Conservation (phyloP, 345 rosid genomes). For the Crucihimalaya himalaica region DNA sequence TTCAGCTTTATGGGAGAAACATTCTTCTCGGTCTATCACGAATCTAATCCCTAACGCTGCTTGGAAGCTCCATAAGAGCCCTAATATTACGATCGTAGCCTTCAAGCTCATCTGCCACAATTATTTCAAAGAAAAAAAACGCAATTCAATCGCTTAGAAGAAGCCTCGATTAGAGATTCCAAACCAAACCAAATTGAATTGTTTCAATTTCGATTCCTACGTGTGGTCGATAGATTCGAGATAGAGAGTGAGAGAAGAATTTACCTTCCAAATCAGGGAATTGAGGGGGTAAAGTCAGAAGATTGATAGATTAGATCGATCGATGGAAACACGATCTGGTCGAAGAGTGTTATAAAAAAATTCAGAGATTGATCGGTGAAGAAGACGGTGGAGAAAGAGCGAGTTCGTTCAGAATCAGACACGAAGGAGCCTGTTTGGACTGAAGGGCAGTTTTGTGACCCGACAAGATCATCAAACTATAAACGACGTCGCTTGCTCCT, state of each 20-base stretch:
- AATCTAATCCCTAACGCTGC: constrained; percentile 52
- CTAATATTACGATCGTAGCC: constrained; percentile 35
- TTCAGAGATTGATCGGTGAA: constrained; percentile 32
- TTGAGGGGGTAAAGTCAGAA: background rate
- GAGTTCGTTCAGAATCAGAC: constrained; percentile 34
- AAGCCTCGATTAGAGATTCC: constrained; percentile 7
- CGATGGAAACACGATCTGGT: constrained; percentile 12
- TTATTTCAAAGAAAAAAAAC: background rate
- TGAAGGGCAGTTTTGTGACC: constrained; percentile 35
- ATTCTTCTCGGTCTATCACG: constrained; percentile 65
- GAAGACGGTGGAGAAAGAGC: constrained; percentile 13
- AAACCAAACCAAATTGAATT: constrained; percentile 1
- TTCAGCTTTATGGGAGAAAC: constrained; percentile 63
- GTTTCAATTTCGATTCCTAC: constrained; percentile 5
- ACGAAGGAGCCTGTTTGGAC: constrained; percentile 34
- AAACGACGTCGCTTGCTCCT: constrained; percentile 40
- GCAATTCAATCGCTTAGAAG: background rate
- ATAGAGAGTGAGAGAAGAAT: background rate
- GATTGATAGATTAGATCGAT: background rate
- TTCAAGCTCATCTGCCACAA: constrained; percentile 37
- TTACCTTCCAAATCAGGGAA: constrained; percentile 36
- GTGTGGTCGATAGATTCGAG: constrained; percentile 14
- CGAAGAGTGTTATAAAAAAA: background rate
- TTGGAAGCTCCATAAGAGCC: constrained; percentile 43
- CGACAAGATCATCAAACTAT: constrained; percentile 33